phyloP scores from a whole-genome alignment of 192 early-diverging fungal genomes.

The Pilobolus umbonatus region DNA sequence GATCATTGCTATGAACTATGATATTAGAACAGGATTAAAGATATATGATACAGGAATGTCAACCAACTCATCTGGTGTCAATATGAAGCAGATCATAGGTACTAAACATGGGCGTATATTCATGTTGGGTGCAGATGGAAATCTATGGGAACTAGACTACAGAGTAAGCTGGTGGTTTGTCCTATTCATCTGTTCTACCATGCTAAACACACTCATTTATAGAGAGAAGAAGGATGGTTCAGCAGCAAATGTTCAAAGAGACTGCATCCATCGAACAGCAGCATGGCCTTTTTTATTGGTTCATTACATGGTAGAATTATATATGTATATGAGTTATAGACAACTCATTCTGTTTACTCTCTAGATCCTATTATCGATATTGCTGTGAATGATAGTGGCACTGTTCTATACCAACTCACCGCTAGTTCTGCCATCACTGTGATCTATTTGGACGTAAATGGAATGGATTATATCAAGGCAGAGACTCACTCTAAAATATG shows the following conservation, averaged over 20 bases:
- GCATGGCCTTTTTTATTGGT: slow-evolving; percentile 44
- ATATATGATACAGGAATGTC: slow-evolving; percentile 80
- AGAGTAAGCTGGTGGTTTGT: slow-evolving; percentile 36
- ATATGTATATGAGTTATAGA: too few relatives aligned
- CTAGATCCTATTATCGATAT: slow-evolving; percentile 62
- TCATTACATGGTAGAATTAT: slow-evolving; percentile 46
- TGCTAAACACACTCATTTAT: too few relatives aligned
- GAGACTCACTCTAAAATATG: neutral
- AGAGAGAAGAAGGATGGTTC: slow-evolving; percentile 83
- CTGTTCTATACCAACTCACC: slow-evolving; percentile 68
- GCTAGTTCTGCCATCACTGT: slow-evolving; percentile 63
- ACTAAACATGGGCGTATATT: slow-evolving; percentile 82
- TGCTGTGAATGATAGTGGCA: slow-evolving; percentile 61
- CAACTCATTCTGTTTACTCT: too few relatives aligned
- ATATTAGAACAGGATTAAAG: slow-evolving; percentile 13
- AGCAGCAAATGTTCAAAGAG: slow-evolving; percentile 68
- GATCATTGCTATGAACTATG: slow-evolving; percentile 67
- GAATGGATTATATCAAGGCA: too few relatives aligned
- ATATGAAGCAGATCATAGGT: slow-evolving; percentile 75
- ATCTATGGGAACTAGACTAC: slow-evolving; percentile 86
- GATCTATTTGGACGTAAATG: slow-evolving; percentile 57
- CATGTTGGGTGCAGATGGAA: slow-evolving; percentile 82
- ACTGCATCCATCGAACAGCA: neutral
- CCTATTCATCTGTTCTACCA: neutral
- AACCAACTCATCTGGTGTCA: slow-evolving; percentile 73